Evolutionary conservation across 371 early-diverging fungal species (phyloP).

Genomic region (Rhizopus arrhizus): DNA sequence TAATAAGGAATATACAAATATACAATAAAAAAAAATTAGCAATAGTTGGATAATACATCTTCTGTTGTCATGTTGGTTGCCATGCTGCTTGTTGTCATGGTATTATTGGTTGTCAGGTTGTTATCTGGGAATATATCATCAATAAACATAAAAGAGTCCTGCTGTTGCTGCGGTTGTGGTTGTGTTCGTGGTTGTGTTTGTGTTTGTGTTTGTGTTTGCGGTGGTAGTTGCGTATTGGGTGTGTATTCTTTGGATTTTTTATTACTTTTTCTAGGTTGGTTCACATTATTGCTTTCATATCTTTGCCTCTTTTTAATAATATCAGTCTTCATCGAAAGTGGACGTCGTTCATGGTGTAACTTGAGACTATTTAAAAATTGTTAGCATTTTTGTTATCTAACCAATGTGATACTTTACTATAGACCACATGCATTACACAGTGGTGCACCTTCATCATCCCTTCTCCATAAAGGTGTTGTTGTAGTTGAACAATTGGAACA

Average conservation of each 20-base stretch:
- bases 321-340: constrained; percentile 73
- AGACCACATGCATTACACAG: constrained; percentile 97
- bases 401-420: constrained; percentile 60
- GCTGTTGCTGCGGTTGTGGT: constrained; percentile 9
- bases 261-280: constrained; percentile 8
- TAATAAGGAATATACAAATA: constrained; percentile 14
- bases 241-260: constrained; percentile 14
- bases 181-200: background rate
- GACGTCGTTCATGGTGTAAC: constrained; percentile 83
- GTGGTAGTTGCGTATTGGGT: constrained; percentile 6
- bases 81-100: constrained; percentile 4
- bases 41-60: constrained; percentile 7
- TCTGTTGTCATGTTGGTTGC: background rate
- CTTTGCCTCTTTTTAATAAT: constrained; percentile 80
- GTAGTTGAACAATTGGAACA: constrained; percentile 91
- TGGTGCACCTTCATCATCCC: constrained; percentile 77
- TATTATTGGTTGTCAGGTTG: background rate
- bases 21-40: constrained; percentile 2
- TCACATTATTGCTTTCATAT: constrained; percentile 51
- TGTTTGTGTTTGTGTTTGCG: constrained; percentile 4
- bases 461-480: constrained; percentile 93
- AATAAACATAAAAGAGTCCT: constrained; percentile 4
- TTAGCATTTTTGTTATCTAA: background rate
- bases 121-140: constrained; percentile 6
- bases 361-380: constrained; percentile 52